A percentile compares a stretch with the other conserved stretches of the same genome.
Evolutionary conservation across 768 basidiomycete genomes (phyloP).

Genomic region (Pisolithus orientalis): DNA sequence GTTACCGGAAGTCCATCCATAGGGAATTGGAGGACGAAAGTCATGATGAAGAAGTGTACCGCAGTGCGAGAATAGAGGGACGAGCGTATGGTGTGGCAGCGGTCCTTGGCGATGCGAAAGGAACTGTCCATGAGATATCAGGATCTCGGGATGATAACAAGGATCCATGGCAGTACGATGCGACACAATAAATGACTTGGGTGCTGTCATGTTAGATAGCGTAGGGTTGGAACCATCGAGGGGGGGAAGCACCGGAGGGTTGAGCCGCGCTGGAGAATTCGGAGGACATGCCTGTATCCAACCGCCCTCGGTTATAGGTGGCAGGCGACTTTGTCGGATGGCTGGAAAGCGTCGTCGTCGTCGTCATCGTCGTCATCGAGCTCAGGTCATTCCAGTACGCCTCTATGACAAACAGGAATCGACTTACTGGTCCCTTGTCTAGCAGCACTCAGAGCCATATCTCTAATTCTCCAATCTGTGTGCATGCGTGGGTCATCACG

Average conservation of each 20-base stretch:
- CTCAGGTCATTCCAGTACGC: neutral
- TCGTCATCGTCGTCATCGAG: neutral
- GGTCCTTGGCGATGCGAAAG: conserved; percentile 44
- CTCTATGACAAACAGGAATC: neutral
- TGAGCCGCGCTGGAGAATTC: conserved; percentile 21
- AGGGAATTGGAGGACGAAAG: conserved; percentile 44
- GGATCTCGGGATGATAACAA: conserved; percentile 29
- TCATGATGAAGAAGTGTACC: conserved; percentile 48
- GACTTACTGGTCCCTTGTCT: conserved; percentile 21
- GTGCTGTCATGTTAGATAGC: neutral
- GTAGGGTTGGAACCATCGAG: neutral
- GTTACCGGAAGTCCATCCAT: conserved; percentile 42
- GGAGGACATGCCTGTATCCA: conserved; percentile 19
- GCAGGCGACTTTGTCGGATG: conserved; percentile 25
- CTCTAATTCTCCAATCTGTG: conserved; percentile 17
- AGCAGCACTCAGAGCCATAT: conserved; percentile 19
- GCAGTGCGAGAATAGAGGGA: conserved; percentile 52
- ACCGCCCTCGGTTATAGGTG: conserved; percentile 22
- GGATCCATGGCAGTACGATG: conserved; percentile 32
- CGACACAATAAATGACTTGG: conserved; percentile 30
- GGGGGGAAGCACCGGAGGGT: conserved; percentile 25
- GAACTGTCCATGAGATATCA: conserved; percentile 45
- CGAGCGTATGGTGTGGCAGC: conserved; percentile 32
- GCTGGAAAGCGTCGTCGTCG: conserved; percentile 11
- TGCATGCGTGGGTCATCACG: conserved; percentile 24